Evolutionary conservation across 2,329 filamentous ascomycete genomes (phyloP), one percentile per base, ranked within the genome.

Genomic region (Ceratocystis cacaofunesta): DNA sequence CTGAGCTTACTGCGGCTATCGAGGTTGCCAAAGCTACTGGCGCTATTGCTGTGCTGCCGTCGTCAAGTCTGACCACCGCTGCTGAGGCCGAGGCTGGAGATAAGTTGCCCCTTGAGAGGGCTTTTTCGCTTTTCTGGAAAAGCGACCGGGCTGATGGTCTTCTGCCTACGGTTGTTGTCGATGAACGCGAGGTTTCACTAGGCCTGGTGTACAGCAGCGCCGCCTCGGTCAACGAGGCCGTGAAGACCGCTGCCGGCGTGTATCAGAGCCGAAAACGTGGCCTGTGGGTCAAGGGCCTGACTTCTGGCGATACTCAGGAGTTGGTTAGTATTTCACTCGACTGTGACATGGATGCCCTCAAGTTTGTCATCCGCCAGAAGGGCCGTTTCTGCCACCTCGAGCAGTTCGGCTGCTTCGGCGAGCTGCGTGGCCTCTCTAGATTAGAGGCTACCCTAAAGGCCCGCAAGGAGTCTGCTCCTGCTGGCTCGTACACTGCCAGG

Each of bases 251-350:
- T 70, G 79, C 79, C 0, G 92, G 94, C 41, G 92, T 97, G 46
- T 99, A 99, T 74, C 91, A 96, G 76, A 97, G 92, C 78, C 83
- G 94, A 63, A 97, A 96, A 79, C 84, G 94, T 57, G 94, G 94
- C 0, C 77, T 99, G 32, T 99, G 94, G 94, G 88, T 95, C 76
- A 99, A 99, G 78, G 94, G 94, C 5, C 89, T 92, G 63, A 94
- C 88, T 7, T 97, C 92, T 64, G 94, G 94, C 15, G 92, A 97
- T 74, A 90, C 89, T 12, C 94, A 99, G 75, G 86, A 96, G 74
- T 80, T 99, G 62, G 80, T 97, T 25, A 85, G 85, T 66, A 82
- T 99, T 69, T 87, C 88, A 0, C 79, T 95, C 64, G 94, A 99
- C 75, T 99, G 94, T 75, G 94, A 99, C 75, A 87, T 87, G 69